These are phyloP conservation scores for Begonia loranthoides DNA, from an alignment of 306 rosid species.

Conservation along the genomic window DNA sequence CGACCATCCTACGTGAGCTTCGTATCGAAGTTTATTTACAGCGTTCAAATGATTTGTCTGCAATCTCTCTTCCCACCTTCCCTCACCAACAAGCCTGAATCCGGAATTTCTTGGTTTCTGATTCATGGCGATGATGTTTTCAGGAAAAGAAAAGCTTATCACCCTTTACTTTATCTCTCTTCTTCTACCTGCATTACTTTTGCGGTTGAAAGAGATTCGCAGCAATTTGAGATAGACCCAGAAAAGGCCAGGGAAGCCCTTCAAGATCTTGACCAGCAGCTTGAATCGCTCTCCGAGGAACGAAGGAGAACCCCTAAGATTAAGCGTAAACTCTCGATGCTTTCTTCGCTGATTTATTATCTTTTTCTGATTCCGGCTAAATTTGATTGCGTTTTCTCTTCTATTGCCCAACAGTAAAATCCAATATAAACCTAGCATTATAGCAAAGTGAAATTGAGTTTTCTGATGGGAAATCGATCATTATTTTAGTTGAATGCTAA, in stretches of 20 bases:
- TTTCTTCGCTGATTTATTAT: neutral
- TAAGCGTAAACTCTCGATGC: slow-evolving; percentile 22
- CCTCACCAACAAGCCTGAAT: no score
- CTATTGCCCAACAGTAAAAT: no score
- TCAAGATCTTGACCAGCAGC: slow-evolving; percentile 58
- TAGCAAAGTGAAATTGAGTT: neutral
- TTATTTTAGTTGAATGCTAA: no score
- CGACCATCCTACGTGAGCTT: no score
- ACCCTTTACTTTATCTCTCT: slow-evolving; percentile 10
- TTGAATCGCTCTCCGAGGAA: slow-evolving; percentile 46
- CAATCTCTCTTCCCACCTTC: slow-evolving; percentile 12
- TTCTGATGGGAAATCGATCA: neutral
- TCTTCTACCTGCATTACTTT: slow-evolving; percentile 12
- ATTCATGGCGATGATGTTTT: slow-evolving; percentile 4
- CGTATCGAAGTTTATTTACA: no score
- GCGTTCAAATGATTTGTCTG: slow-evolving; percentile 26
- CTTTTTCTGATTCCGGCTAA: neutral
- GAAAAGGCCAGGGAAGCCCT: slow-evolving; percentile 82
- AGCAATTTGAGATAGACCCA: slow-evolving; percentile 58
- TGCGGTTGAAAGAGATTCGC: slow-evolving; percentile 46
- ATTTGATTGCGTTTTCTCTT: neutral
- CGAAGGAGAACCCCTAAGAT: slow-evolving; percentile 31
- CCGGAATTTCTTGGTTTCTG: neutral
- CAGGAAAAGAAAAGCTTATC: slow-evolving; percentile 6
- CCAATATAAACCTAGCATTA: no score